These are phyloP conservation scores for Dionaea muscipula DNA, from an alignment of 179 eudicot species.

Conservation along the genomic window DNA sequence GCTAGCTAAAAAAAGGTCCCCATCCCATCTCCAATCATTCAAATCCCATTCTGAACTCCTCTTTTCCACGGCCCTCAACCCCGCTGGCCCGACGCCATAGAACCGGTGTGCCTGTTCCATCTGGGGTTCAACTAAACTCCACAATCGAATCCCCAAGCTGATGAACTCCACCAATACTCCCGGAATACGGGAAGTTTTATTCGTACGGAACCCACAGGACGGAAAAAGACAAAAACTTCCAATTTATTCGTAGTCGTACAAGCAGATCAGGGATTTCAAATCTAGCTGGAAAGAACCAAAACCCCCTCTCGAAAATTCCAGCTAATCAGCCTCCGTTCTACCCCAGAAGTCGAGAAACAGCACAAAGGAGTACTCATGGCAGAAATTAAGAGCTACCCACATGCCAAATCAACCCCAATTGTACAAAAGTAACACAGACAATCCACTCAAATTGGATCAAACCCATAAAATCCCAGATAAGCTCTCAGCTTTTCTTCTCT, in stretches of 20 bases:
- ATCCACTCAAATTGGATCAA: not conserved
- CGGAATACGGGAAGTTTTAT: not conserved
- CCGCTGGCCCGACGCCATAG: conserved; percentile 24
- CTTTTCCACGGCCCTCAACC: conserved; percentile 32
- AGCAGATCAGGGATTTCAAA: conserved; percentile 14
- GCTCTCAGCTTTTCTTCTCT: too few relatives aligned
- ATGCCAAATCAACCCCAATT: conserved; percentile 17
- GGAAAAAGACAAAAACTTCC: not conserved
- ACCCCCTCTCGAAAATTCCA: not conserved
- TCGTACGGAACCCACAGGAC: not conserved
- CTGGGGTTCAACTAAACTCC: conserved; percentile 14
- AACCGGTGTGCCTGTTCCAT: conserved; percentile 32
- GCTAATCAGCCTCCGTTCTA: conserved; percentile 19
- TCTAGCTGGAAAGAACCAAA: not conserved
- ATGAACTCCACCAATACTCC: not conserved
- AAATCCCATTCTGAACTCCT: conserved; percentile 60
- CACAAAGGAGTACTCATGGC: conserved; percentile 24
- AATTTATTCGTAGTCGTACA: not conserved
- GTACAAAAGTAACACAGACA: not conserved
- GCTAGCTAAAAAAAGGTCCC: conserved; percentile 51
- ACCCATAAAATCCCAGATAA: too few relatives aligned
- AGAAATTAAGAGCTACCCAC: conserved; percentile 22
- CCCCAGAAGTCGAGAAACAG: conserved; percentile 27
- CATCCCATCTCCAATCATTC: conserved; percentile 89
- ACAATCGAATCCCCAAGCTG: not conserved